A percentile compares a stretch with the other conserved stretches of the same genome.
phyloP scores from a whole-genome alignment of 345 rosid species.

The Eucalyptus caleyi region DNA sequence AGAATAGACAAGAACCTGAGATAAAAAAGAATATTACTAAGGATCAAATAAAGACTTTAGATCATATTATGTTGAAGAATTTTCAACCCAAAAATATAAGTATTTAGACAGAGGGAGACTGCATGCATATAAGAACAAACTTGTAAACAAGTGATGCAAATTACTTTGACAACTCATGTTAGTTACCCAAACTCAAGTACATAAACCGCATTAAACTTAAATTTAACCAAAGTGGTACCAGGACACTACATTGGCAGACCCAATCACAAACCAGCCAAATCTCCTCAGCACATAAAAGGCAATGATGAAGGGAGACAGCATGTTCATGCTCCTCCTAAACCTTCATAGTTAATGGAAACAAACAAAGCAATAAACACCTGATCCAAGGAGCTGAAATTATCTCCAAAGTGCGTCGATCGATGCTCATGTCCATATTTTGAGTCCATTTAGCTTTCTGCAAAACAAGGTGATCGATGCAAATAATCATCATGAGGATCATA shows the following conservation, averaged over 20 bases:
- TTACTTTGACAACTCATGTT: background rate
- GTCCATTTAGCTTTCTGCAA: slow-evolving; percentile 22
- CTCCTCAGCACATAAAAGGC: background rate
- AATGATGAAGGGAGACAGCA: background rate
- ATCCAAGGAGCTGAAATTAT: slow-evolving; percentile 59
- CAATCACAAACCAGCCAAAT: background rate
- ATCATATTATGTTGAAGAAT: background rate
- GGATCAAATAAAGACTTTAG: background rate
- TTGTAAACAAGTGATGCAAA: background rate
- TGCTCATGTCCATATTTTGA: background rate
- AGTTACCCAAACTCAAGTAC: background rate
- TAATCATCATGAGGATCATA: slow-evolving; percentile 3
- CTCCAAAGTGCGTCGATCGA: slow-evolving; percentile 36
- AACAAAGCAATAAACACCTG: slow-evolving; percentile 30
- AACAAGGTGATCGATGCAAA: slow-evolving; percentile 1
- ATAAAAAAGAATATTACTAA: background rate
- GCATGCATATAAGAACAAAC: background rate
- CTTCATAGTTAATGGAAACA: background rate
- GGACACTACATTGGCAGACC: background rate
- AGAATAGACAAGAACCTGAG: background rate
- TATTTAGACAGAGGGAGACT: background rate
- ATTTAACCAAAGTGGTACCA: background rate
- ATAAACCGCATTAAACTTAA: background rate
- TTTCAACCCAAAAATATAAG: background rate
- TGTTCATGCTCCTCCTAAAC: background rate